Conservation (phyloP, 768 basidiomycete species). For the Melanogaster broomeanus region DNA sequence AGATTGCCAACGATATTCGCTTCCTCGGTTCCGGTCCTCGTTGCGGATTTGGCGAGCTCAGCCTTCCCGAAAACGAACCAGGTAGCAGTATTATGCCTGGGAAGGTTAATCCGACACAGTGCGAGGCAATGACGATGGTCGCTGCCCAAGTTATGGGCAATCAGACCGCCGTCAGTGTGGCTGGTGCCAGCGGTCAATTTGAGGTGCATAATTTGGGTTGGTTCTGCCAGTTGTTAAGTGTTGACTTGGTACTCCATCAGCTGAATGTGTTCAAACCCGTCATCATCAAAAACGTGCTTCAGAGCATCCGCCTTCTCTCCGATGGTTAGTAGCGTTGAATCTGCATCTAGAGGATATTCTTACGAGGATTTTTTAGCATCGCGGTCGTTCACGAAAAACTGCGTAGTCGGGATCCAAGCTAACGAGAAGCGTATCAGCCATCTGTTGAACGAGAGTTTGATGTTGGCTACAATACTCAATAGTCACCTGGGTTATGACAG, state of each 20-base stretch:
- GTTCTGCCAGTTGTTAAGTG: conserved; percentile 4
- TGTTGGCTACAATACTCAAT: conserved; percentile 98
- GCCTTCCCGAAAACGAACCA: conserved; percentile 96
- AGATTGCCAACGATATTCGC: conserved; percentile 99
- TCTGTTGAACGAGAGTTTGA: conserved; percentile 91
- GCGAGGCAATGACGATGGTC: conserved; percentile 98
- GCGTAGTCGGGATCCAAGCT: conserved; percentile 93
- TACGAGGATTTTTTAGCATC: conserved; percentile 49
- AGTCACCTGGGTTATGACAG: conserved; percentile 96
- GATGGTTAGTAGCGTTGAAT: conserved; percentile 61
- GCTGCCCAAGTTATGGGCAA: conserved; percentile 99
- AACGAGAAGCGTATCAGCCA: conserved; percentile 92
- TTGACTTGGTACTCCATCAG: conserved; percentile 39
- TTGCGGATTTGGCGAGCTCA: conserved; percentile 94
- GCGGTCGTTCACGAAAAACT: conserved; percentile 95
- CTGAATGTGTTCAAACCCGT: conserved; percentile 99
- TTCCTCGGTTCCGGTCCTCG: conserved; percentile 97
- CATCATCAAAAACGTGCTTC: conserved; percentile 96
- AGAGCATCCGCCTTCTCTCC: conserved; percentile 89
- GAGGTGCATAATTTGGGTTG: conserved; percentile 60
- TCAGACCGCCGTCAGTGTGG: conserved; percentile 89
- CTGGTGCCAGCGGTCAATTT: conserved; percentile 95
- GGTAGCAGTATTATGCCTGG: conserved; percentile 99
- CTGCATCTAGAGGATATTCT: neutral
- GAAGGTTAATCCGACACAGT: conserved; percentile 99